Conservation (phyloP, 2,329 filamentous ascomycete species). For the Colletotrichum camelliae region DNA sequence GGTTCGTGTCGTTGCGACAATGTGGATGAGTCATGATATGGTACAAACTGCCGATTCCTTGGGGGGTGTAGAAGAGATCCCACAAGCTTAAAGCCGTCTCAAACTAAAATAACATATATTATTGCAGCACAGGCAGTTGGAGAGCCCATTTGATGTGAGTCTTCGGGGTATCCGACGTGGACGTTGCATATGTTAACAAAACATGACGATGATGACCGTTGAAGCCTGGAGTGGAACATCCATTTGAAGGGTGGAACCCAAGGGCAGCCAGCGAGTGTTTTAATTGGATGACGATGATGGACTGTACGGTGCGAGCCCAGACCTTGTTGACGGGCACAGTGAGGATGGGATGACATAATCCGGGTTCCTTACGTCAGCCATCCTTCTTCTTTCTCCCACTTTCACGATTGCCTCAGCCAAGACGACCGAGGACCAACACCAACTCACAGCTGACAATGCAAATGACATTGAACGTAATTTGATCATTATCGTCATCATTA, state of each 20-base stretch:
- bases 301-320: neutral
- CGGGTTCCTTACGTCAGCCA: neutral
- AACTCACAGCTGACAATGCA: neutral
- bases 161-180: neutral
- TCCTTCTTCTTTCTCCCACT: neutral
- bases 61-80: neutral
- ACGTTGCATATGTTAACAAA: neutral
- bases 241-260: fast-evolving
- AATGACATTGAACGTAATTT: neutral
- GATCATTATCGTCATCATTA: neutral
- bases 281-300: fast-evolving
- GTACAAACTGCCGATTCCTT: neutral
- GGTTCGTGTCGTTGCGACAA: neutral
- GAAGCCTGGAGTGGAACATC: neutral
- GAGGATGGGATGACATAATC: neutral
- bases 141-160: neutral
- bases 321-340: neutral
- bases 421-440: neutral
- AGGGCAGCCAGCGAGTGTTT: neutral
- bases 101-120: neutral
- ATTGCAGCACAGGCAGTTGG: neutral
- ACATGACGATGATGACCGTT: neutral
- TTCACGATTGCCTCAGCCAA: neutral
- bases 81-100: neutral
- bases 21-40: neutral